Conservation (phyloP, 1,139 yeast genomes). For the Geotrichum citri-aurantii region DNA sequence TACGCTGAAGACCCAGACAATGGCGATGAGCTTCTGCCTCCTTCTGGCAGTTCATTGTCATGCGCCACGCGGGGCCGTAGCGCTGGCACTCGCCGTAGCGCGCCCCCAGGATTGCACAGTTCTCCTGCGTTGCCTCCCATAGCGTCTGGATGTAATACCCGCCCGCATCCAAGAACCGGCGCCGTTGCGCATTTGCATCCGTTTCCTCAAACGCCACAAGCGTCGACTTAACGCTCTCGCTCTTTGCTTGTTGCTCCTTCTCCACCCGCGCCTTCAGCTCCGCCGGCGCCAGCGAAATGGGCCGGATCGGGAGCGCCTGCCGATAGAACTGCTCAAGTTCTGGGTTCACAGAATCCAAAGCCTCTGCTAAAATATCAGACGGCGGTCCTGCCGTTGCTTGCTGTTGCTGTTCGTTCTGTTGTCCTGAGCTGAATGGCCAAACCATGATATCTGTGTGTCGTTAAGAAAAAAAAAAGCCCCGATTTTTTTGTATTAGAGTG, state of each 20-base stretch:
- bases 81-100: conserved; percentile 18
- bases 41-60: conserved; percentile 14
- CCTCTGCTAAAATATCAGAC: not conserved
- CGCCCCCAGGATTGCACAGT: conserved; percentile 16
- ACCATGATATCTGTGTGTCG: conserved; percentile 3
- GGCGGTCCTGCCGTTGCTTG: not conserved
- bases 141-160: conserved; percentile 15
- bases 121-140: conserved; percentile 19
- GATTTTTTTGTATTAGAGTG: not conserved
- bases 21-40: conserved; percentile 17
- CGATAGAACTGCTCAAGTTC: conserved; percentile 13
- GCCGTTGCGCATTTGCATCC: conserved; percentile 12
- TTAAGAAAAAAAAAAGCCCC: too few species aligned
- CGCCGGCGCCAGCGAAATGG: conserved; percentile 17
- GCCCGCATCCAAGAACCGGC: conserved; percentile 10
- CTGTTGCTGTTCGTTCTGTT: not conserved
- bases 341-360: conserved; percentile 11
- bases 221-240: conserved; percentile 1
- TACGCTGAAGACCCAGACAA: conserved; percentile 36
- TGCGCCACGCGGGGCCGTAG: conserved; percentile 17
- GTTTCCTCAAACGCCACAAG: conserved; percentile 13
- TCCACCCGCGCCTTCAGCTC: conserved; percentile 14
- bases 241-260: conserved; percentile 7
- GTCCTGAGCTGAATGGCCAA: conserved; percentile 14
- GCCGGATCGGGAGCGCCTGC: conserved; percentile 17